Percentiles rank a stretch among this genome's conserved stretches.
These are phyloP conservation scores for Wilcoxina mikolae DNA, from an alignment of 495 filamentous ascomycete genomes.

Conservation along the genomic window DNA sequence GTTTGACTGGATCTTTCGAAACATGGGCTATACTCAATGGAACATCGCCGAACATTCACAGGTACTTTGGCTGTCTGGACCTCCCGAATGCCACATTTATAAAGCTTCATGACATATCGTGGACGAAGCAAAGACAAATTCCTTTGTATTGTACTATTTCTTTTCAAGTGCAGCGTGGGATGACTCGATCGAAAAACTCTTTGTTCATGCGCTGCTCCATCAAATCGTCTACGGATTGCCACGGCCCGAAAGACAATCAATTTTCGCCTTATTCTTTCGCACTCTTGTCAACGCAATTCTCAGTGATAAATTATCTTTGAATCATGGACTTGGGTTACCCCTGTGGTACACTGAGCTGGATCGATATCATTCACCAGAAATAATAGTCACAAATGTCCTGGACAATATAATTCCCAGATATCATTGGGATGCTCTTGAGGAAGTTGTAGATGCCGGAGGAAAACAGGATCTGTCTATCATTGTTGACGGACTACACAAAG, in stretches of 20 bases:
- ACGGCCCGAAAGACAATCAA: background rate
- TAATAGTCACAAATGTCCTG: background rate
- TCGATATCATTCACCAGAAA: background rate
- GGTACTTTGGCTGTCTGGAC: background rate
- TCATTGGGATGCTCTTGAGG: background rate
- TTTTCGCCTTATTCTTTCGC: background rate
- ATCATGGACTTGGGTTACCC: no score
- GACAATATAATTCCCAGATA: background rate
- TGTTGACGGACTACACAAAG: background rate
- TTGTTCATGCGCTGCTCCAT: background rate
- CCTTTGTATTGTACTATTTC: background rate
- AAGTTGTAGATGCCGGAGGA: background rate
- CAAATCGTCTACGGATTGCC: background rate
- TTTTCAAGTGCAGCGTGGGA: background rate
- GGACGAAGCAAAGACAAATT: background rate
- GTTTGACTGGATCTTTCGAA: no score
- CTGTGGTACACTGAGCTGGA: background rate
- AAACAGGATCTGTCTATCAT: background rate
- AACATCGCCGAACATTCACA: background rate
- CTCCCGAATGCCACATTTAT: background rate
- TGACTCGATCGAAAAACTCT: background rate
- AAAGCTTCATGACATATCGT: background rate
- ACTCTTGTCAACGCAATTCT: background rate
- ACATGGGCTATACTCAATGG: no score
- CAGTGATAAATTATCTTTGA: background rate